Conservation (phyloP, 2,329 filamentous ascomycete species). For the Talaromyces marneffei region DNA sequence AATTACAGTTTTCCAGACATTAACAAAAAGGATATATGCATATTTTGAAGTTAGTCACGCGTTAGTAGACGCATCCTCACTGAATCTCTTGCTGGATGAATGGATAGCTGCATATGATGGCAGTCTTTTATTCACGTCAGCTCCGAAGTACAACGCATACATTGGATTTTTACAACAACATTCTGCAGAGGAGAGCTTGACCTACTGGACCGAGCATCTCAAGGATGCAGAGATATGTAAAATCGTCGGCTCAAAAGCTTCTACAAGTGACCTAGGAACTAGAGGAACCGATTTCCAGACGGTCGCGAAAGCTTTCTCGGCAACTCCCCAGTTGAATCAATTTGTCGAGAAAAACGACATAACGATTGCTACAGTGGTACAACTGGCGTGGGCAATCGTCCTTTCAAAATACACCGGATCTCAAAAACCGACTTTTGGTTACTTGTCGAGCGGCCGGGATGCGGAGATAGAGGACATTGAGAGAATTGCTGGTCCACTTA, state of each 20-base stretch:
- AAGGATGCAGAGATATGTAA: not conserved
- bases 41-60: constrained; percentile 1
- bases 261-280: not conserved
- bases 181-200: not conserved
- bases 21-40: not conserved
- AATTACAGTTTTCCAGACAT: not conserved
- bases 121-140: constrained; percentile 22
- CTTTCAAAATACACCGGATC: constrained; percentile 31
- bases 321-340: not conserved
- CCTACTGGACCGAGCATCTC: not conserved
- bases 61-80: not conserved
- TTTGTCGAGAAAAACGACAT: not conserved
- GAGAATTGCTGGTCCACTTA: constrained; percentile 33
- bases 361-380: constrained; percentile 30
- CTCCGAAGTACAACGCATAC: not conserved
- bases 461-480: constrained; percentile 28
- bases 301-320: not conserved
- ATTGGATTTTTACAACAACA: not conserved
- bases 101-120: constrained; percentile 31
- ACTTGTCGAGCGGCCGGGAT: constrained; percentile 37
- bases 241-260: not conserved
- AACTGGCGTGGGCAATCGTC: constrained; percentile 36
- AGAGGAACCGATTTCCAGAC: too few relatives aligned
- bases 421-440: constrained; percentile 37
- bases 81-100: not conserved